Base-by-base conservation (phyloP, 176 grass and related monocot genomes). In the Avena sativa region DNA sequence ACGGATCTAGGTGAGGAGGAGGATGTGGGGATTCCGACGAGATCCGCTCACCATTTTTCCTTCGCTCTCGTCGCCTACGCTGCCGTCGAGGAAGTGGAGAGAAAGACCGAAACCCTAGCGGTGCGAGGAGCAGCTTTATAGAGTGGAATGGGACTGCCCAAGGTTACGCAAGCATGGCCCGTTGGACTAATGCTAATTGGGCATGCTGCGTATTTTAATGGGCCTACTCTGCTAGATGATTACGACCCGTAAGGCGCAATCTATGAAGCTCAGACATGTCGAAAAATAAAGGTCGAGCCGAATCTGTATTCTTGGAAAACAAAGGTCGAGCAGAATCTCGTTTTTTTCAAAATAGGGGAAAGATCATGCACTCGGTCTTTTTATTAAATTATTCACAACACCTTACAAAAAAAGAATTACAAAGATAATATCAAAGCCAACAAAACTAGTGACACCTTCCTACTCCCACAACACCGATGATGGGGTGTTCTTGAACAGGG, bases 21-120 rank as follows among this genome's bases (percentile, higher is more conserved):
- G n/a, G 9, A 65, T 6, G 9, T 3, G 12, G 26, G 9, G 19
- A 1, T 15, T 32, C 55, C 46, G 26, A 20, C 13, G 17, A 8
- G 28, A 14, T 19, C 3, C 4, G 46, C 69, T 73, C 70, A 84
- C 82, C 82, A 84, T 84, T 75, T 83, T 53, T 53, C 13, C 82
- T 75, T 49, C 38, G 19, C 32, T 68, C 50, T 11, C 2, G 3
- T 36, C 70, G 70, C 82, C 63, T 32, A 26, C 63, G 67, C 81
- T 58, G 78, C 58, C 76, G 55, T 66, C 70, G 70, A 60, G 55
- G 40, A 13, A 59, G 78, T 43, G n/a, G 34, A 59, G 56, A 57
- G 9, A 36, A 44, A 7, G 48, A 43, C 32, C 51, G 55, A 46
- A 81, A 83, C 20, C 62, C 66, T 83, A 55, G 81, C 65, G 19